phyloP scores from a whole-genome alignment of 2,329 filamentous ascomycete genomes.

The Esteya vermicola region DNA sequence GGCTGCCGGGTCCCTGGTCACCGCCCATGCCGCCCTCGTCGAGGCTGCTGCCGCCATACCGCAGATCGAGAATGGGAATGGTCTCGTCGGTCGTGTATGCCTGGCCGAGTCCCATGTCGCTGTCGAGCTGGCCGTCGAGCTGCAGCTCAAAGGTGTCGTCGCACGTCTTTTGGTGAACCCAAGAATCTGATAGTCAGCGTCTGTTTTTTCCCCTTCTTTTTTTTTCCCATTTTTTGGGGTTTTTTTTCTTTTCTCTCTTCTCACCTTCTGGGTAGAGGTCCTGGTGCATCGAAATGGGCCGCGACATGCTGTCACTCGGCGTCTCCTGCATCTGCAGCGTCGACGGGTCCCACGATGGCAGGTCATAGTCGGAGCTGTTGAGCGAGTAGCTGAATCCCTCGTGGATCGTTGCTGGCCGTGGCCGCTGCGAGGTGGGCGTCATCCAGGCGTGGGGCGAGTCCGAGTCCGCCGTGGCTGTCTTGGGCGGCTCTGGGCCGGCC shows the following conservation, averaged over 20 bases:
- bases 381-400: slow-evolving; percentile 47
- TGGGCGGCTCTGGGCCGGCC: too few species aligned
- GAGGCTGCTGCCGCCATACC: too few species aligned
- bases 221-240: too few species aligned
- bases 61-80: slow-evolving; percentile 46
- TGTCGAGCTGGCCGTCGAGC: slow-evolving; percentile 24
- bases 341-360: slow-evolving; percentile 44
- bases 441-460: slow-evolving; percentile 36
- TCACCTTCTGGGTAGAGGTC: slow-evolving; percentile 38
- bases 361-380: slow-evolving; percentile 34
- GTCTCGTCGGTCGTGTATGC: slow-evolving; percentile 49
- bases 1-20: slow-evolving; percentile 33
- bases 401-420: slow-evolving; percentile 44
- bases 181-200: slow-evolving; percentile 20
- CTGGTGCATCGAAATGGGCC: slow-evolving; percentile 43
- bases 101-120: slow-evolving; percentile 46
- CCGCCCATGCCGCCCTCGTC: too few species aligned
- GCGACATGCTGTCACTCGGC: slow-evolving; percentile 35
- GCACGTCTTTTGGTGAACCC: slow-evolving; percentile 41
- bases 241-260: background rate
- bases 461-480: too few species aligned
- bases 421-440: slow-evolving; percentile 37
- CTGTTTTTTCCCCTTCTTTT: background rate
- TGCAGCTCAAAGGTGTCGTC: slow-evolving; percentile 43
- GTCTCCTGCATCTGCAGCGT: slow-evolving; percentile 35